A percentile compares a stretch with the other conserved stretches of the same genome.
Conservation (phyloP, 495 filamentous ascomycete species). For the Podospora pseudoanserina region DNA sequence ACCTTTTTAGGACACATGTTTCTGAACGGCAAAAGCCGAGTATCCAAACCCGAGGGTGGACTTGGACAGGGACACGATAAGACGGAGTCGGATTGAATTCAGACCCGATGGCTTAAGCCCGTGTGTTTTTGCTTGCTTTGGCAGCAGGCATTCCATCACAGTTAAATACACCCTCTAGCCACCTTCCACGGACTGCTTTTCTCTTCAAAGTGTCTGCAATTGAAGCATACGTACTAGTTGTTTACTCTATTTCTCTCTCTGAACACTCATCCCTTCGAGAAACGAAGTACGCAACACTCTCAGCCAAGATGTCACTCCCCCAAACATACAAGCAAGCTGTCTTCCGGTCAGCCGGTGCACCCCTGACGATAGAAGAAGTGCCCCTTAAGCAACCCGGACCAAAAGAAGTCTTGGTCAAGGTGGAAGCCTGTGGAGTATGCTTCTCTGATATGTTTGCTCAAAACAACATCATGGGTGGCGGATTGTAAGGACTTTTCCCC, state of each 20-base stretch:
- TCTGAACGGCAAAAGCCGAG: neutral
- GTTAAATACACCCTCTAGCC: neutral
- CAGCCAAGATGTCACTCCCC: constrained; percentile 37
- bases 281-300: neutral
- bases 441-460: constrained; percentile 74
- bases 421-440: constrained; percentile 68
- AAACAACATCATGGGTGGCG: constrained; percentile 67
- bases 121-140: neutral
- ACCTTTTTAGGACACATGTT: neutral
- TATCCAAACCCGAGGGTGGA: neutral
- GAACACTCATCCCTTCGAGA: neutral
- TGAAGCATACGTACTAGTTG: neutral
- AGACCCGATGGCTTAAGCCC: neutral
- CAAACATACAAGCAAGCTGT: constrained; percentile 52
- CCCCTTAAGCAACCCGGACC: constrained; percentile 60
- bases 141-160: neutral
- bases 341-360: constrained; percentile 38
- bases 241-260: neutral
- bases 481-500: constrained; percentile 44
- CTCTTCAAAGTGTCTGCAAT: too few relatives aligned
- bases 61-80: neutral
- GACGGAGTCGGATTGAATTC: neutral
- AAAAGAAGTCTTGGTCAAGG: constrained; percentile 66
- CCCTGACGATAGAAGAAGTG: constrained; percentile 30
- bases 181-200: too few relatives aligned